Base-by-base conservation (phyloP, 140 eudicot genomes). In the Anethum foeniculum region DNA sequence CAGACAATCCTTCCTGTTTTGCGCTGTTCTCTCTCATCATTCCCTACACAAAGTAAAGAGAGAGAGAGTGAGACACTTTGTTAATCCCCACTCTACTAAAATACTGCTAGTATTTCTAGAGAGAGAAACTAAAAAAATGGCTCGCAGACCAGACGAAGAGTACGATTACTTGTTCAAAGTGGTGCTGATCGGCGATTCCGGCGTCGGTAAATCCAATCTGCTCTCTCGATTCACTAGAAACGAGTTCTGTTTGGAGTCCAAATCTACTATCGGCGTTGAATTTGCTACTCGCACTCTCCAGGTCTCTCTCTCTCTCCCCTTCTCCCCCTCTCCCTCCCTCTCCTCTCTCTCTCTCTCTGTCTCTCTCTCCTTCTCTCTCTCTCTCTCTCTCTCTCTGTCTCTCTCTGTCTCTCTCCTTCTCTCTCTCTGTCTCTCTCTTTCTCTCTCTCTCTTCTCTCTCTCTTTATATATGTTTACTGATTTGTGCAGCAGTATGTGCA, bases 201-300 rank as follows among this genome's bases (percentile, higher is more conserved):
- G 93, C 5, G 97, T 91, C 7, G 97, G 97, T 1, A 91, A 91
- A 79, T 91, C 97, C 30, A 91, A 91, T 78, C 84, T 91, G 46
- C 91, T 91, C 47, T 92, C 97, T 44, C 88, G 97, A 77, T 92
- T 92, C 82, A 92, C 97, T n/a, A 71, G 97, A 43, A 92, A 90
- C 48, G 97, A 92, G 85, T 92, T 92, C 82, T 88, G 89, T 62
- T 86, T 92, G 87, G 97, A 92, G 43, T 92, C 97, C 36, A 92
- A 92, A 87, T 92, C 97, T 84, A 92, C 97, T 21, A 92, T 92
- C 78, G 97, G 97, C 81, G 97, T 92, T 32, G 97, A 92, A 84
- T 92, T 92, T 90, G 97, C 97, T 76, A 91, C 97, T 36, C 94
- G 97, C 11, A 91, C 97, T 7, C 97, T 91, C 47, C 94, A 91